Conservation (phyloP, 1,284 basidiomycete species). For the Rhizoctonia solani region DNA sequence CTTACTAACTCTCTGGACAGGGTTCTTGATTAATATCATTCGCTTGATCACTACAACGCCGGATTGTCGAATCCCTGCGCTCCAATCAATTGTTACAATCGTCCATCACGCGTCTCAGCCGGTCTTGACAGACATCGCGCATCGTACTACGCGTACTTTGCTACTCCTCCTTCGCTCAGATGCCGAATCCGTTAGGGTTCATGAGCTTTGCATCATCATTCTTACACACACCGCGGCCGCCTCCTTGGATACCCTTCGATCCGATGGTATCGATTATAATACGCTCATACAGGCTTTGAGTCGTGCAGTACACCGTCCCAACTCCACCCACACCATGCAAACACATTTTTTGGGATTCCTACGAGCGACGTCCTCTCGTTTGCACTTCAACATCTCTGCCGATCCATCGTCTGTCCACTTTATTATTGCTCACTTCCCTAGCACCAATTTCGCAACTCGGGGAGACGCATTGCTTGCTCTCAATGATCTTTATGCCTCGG, state of each 20-base stretch:
- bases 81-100: slow-evolving; percentile 17
- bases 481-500: slow-evolving; percentile 3
- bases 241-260: slow-evolving; percentile 5
- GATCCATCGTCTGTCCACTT: slow-evolving; percentile 14
- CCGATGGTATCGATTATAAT: slow-evolving; percentile 19
- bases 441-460: slow-evolving; percentile 21
- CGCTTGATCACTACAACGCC: slow-evolving; percentile 24
- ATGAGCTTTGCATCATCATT: slow-evolving; percentile 18
- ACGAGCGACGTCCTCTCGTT: slow-evolving; percentile 11
- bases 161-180: slow-evolving; percentile 17
- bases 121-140: slow-evolving; percentile 20
- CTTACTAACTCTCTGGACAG: neutral
- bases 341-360: slow-evolving; percentile 20
- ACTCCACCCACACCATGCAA: slow-evolving; percentile 8
- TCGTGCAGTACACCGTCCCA: slow-evolving; percentile 9
- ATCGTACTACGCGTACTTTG: slow-evolving; percentile 24
- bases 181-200: neutral
- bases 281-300: slow-evolving; percentile 18
- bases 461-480: slow-evolving; percentile 11
- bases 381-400: slow-evolving; percentile 25
- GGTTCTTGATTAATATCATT: slow-evolving; percentile 27
- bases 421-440: slow-evolving; percentile 21
- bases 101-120: slow-evolving; percentile 30
- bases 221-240: slow-evolving; percentile 15
- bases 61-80: slow-evolving; percentile 14